Evolutionary conservation across 768 basidiomycete species (phyloP).

Genomic region (Rhizopogon rudus): DNA sequence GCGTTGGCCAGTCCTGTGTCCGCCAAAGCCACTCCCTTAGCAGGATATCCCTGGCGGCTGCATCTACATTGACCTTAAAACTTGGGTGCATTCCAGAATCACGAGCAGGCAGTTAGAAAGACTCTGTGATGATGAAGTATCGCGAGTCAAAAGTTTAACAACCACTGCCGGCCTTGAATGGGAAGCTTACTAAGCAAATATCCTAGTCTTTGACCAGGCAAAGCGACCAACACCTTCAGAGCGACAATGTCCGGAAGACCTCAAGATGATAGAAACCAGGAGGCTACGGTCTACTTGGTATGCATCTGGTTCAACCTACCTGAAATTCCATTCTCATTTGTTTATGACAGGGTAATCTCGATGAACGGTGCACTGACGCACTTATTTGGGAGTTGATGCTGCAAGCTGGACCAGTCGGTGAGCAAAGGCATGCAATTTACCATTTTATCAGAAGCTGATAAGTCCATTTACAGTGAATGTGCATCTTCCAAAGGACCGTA

Average conservation of each 20-base stretch:
- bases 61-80: too few relatives aligned
- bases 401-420: slow-evolving; percentile 98
- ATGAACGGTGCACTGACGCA: slow-evolving; percentile 91
- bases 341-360: slow-evolving; percentile 79
- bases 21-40: too few relatives aligned
- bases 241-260: slow-evolving; percentile 36
- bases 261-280: slow-evolving; percentile 88
- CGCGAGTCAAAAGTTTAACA: too few relatives aligned
- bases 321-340: background rate
- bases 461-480: slow-evolving; percentile 69
- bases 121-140: too few relatives aligned
- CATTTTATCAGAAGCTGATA: background rate
- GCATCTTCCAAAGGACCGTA: slow-evolving; percentile 96
- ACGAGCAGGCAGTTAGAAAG: too few relatives aligned
- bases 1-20: too few relatives aligned
- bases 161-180: background rate
- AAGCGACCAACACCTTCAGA: background rate
- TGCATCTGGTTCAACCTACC: slow-evolving; percentile 1
- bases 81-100: too few relatives aligned
- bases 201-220: background rate
- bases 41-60: too few relatives aligned
- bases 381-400: slow-evolving; percentile 98
- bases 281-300: slow-evolving; percentile 86
- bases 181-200: background rate
- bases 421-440: slow-evolving; percentile 25